phyloP scores from a whole-genome alignment of 768 basidiomycete species.

The Phylloporus scabripes region DNA sequence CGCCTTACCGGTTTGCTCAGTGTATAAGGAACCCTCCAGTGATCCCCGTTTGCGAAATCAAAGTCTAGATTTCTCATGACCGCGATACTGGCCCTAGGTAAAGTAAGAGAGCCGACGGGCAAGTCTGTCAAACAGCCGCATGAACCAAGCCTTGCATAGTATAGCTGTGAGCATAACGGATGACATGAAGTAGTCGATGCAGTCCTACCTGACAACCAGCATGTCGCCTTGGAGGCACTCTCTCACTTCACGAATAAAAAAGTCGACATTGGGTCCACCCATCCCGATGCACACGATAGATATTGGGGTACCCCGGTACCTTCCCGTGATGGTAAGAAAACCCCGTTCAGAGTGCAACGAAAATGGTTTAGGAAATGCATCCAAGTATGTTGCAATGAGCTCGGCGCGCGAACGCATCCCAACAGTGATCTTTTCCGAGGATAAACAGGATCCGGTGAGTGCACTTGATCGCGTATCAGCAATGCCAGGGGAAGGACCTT shows the following conservation, averaged over 20 bases:
- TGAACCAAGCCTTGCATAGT: conserved; percentile 59
- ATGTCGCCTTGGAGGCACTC: conserved; percentile 65
- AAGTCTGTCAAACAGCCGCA: conserved; percentile 68
- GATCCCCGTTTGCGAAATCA: conserved; percentile 51
- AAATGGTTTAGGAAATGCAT: conserved; percentile 55
- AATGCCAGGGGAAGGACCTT: conserved; percentile 16
- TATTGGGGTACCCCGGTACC: conserved; percentile 56
- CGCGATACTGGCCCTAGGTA: conserved; percentile 63
- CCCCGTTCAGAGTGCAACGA: conserved; percentile 66
- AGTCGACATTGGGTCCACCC: conserved; percentile 80
- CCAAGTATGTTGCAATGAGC: conserved; percentile 53
- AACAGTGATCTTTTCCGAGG: conserved; percentile 54
- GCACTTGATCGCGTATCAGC: neutral
- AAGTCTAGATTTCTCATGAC: conserved; percentile 74
- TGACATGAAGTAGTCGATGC: neutral
- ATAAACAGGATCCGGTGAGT: conserved; percentile 1
- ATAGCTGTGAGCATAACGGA: neutral
- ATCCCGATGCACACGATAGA: conserved; percentile 79
- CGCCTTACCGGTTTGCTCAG: conserved; percentile 57
- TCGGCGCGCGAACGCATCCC: conserved; percentile 66
- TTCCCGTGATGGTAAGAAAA: conserved; percentile 67
- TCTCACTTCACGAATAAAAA: conserved; percentile 75
- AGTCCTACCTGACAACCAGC: conserved; percentile 43
- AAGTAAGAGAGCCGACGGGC: conserved; percentile 70
- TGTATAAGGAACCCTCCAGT: conserved; percentile 46